A percentile compares a stretch with the other conserved stretches of the same genome.
Conservation (phyloP, 495 filamentous ascomycete genomes). For the Wilcoxina mikolae region DNA sequence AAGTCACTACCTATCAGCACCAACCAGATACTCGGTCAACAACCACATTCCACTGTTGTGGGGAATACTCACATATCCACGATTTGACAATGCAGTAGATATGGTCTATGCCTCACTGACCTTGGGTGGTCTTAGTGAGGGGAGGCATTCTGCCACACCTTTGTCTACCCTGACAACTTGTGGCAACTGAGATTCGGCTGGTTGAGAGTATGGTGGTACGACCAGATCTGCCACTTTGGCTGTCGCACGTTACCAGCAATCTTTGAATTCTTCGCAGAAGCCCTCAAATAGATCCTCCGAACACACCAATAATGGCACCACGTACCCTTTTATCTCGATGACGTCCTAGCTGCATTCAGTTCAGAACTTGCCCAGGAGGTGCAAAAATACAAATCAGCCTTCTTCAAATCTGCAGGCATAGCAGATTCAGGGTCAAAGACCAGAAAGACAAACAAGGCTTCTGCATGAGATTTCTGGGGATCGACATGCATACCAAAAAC, state of each 20-base stretch:
- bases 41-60: not conserved
- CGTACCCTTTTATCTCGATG: constrained; percentile 13
- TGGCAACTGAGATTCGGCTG: constrained; percentile 6
- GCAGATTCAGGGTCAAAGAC: not conserved
- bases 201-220: too few species aligned
- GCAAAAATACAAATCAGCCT: not conserved
- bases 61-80: not conserved
- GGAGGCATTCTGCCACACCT: constrained; percentile 10
- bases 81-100: not conserved
- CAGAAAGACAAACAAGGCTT: constrained; percentile 31
- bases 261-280: constrained; percentile 9
- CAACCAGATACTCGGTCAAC: not conserved
- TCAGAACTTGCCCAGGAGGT: not conserved
- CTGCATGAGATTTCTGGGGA: constrained; percentile 5
- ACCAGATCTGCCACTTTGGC: constrained; percentile 12
- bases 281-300: constrained; percentile 10
- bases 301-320: not conserved
- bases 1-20: not conserved
- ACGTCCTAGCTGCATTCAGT: constrained; percentile 7
- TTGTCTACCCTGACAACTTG: constrained; percentile 4
- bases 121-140: too few species aligned
- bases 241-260: constrained; percentile 5
- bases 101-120: too few species aligned
- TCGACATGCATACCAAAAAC: constrained; percentile 14
- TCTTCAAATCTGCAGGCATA: not conserved